Conservation (phyloP, 2,329 filamentous ascomycete species). For the Talaromyces atroroseus region DNA sequence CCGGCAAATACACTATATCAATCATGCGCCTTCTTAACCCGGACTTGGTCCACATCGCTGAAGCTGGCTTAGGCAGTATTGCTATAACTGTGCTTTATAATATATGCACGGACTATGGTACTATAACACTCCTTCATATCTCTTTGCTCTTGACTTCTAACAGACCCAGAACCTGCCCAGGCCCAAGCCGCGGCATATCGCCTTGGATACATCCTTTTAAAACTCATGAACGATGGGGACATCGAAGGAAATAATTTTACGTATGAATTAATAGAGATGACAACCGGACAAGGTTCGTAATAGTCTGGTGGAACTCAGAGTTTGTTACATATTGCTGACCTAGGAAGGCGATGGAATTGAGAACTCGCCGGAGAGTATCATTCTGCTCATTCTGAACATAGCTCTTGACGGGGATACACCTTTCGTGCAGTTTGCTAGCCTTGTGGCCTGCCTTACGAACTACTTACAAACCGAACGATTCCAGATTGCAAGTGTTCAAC, state of each 20-base stretch:
- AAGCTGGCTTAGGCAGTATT: constrained; percentile 16
- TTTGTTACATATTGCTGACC: constrained; percentile 5
- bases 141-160: constrained; percentile 16
- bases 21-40: constrained; percentile 33
- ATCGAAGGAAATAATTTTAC: constrained; percentile 31
- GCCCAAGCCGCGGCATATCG: constrained; percentile 32
- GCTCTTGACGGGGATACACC: constrained; percentile 22
- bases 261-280: constrained; percentile 37
- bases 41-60: constrained; percentile 25
- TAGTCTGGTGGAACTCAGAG: neutral
- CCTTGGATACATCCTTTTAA: constrained; percentile 33
- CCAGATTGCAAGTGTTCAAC: constrained; percentile 31
- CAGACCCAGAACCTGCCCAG: constrained; percentile 33
- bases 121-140: neutral
- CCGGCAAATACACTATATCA: constrained; percentile 33
- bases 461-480: constrained; percentile 36
- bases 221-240: constrained; percentile 27
- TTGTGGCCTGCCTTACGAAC: constrained; percentile 28
- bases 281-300: constrained; percentile 33
- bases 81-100: constrained; percentile 43
- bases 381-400: constrained; percentile 31
- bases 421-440: constrained; percentile 27
- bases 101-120: constrained; percentile 42
- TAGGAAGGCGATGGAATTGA: constrained; percentile 30
- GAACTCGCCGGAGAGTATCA: constrained; percentile 29